Conservation (phyloP, 768 basidiomycete genomes). For the Megacollybia marginata region DNA sequence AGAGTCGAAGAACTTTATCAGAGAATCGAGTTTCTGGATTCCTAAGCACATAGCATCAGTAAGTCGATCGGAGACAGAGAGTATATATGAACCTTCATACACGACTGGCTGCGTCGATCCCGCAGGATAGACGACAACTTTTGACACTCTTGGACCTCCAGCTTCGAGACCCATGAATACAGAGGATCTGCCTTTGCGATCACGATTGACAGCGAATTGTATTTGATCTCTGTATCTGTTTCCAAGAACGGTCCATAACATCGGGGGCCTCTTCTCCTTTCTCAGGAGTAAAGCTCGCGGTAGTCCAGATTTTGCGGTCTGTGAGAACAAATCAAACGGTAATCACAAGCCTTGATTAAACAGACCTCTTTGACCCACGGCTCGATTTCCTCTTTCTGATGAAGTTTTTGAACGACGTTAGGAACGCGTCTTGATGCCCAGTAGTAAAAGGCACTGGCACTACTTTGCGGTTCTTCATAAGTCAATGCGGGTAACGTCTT, state of each 20-base stretch:
- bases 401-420: slow-evolving; percentile 56
- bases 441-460: slow-evolving; percentile 64
- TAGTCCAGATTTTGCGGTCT: slow-evolving; percentile 17
- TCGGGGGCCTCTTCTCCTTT: slow-evolving; percentile 67
- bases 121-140: slow-evolving; percentile 64
- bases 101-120: slow-evolving; percentile 48
- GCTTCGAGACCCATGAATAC: slow-evolving; percentile 51
- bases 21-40: slow-evolving; percentile 61
- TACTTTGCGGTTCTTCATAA: slow-evolving; percentile 66
- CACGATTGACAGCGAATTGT: slow-evolving; percentile 55
- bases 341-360: slow-evolving; percentile 1
- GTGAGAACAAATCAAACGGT: neutral
- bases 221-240: slow-evolving; percentile 65
- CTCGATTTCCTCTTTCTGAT: slow-evolving; percentile 46
- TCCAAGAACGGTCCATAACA: slow-evolving; percentile 74
- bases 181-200: slow-evolving; percentile 56
- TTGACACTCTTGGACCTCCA: slow-evolving; percentile 46
- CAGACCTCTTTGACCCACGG: slow-evolving; percentile 66
- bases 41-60: slow-evolving; percentile 31
- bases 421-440: slow-evolving; percentile 74
- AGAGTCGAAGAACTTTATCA: slow-evolving; percentile 68
- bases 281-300: slow-evolving; percentile 63
- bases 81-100: slow-evolving; percentile 52
- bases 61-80: neutral
- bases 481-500: slow-evolving; percentile 48